Evolutionary conservation across 2,329 filamentous ascomycete species (phyloP), one percentile per base, ranked within the genome.

Genomic region (Cladorrhinum sp.): DNA sequence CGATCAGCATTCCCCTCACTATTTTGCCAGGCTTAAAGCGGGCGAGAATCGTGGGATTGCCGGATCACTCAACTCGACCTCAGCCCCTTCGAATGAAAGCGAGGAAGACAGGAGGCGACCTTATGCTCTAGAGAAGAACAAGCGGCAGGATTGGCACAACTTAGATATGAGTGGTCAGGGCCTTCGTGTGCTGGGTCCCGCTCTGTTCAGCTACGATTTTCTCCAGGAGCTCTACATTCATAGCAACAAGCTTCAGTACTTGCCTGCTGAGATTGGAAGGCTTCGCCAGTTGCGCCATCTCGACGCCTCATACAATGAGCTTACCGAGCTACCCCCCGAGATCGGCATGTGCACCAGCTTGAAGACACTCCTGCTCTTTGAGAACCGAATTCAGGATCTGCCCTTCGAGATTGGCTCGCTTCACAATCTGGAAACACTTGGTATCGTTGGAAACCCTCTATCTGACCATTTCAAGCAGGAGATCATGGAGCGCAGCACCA

Each of bases 121-220:
- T 29, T 82, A 87, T 68, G 88, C 88, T 68, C 80, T 90, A 58
- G 85, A 90, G 62, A 84, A 84, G 69, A 81, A 84, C 64, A 86
- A 87, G 69, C 80, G 88, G 65, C 90, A 96, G 74, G 89, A 93
- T 70, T 98, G 95, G 95, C 86, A 91, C 73, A 92, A 93, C 65
- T 81, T 99, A 68, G 95, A 99, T 75, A 88, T 98, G 73, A 95
- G 93, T 68, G 95, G 95, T n/a, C 95, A 98, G 77, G 93, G 93
- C 20, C 80, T 99, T 53, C 89, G 92, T 67, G 90, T 92, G 61
- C 81, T 99, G 29, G 87, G 92, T 1, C 78, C 85, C 8, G 85
- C 89, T 50, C 80, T 99, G 29, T 98, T 98, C 78, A 82, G 84
- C 67, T 99, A 98, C 76, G 83, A 83, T 50, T 98, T 99, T 74